Conservation (phyloP, 495 filamentous ascomycete species). For the Halenospora varia region DNA sequence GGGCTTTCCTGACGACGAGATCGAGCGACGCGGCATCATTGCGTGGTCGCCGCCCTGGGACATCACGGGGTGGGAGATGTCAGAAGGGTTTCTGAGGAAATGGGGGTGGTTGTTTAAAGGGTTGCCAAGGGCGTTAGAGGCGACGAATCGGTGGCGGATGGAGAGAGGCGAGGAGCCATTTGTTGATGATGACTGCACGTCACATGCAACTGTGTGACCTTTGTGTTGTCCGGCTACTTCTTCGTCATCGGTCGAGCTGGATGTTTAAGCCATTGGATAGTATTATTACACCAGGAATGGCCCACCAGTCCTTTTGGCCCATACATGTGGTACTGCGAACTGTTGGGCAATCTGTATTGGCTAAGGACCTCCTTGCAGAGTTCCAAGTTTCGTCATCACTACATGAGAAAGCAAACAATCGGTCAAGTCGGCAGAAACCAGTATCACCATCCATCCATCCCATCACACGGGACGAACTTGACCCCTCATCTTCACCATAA, state of each 20-base stretch:
- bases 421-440: no score
- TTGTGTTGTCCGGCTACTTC: conserved; percentile 2
- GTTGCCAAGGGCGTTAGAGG: conserved; percentile 30
- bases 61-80: conserved; percentile 41
- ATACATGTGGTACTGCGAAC: background rate
- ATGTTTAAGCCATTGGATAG: conserved; percentile 3
- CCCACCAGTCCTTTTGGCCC: conserved; percentile 1
- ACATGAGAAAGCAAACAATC: background rate
- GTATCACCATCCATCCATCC: no score
- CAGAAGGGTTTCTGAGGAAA: conserved; percentile 41
- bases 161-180: conserved; percentile 36
- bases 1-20: conserved; percentile 37
- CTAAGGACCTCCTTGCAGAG: background rate
- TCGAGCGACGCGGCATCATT: conserved; percentile 37
- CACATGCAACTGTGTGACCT: background rate
- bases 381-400: background rate
- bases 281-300: conserved; percentile 3
- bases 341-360: background rate
- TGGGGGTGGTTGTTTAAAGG: conserved; percentile 40
- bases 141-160: conserved; percentile 39
- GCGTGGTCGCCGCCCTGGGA: conserved; percentile 42
- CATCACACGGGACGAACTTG: no score
- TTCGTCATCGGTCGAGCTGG: background rate
- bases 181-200: conserved; percentile 11
- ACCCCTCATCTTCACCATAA: no score